phyloP scores from a whole-genome alignment of 345 rosid species.

The Hibiscus mutabilis region DNA sequence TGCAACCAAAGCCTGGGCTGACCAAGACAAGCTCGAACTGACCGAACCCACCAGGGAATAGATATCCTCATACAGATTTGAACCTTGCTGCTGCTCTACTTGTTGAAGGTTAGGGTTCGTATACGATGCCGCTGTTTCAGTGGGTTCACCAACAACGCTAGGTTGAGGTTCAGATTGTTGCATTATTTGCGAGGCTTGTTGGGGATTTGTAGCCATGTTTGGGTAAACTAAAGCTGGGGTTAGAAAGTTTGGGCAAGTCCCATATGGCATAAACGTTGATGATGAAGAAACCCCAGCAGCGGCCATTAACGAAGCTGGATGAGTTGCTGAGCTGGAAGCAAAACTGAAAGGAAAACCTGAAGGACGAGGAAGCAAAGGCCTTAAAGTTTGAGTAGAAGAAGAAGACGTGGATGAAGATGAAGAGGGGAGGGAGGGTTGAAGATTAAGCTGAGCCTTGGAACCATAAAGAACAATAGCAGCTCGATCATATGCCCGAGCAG shows the following conservation, averaged over 20 bases:
- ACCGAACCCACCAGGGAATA: conserved; percentile 39
- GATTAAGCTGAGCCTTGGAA: conserved; percentile 35
- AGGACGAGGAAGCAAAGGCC: conserved; percentile 92
- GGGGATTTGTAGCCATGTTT: conserved; percentile 19
- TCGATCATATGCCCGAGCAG: conserved; percentile 41
- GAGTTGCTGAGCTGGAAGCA: background rate
- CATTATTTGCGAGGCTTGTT: conserved; percentile 18
- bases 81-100: conserved; percentile 16
- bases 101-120: conserved; percentile 16
- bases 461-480: conserved; percentile 37
- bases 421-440: conserved; percentile 11
- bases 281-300: conserved; percentile 2
- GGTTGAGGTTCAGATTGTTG: conserved; percentile 4
- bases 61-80: conserved; percentile 23
- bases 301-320: background rate
- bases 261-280: conserved; percentile 19
- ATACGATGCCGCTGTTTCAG: conserved; percentile 17
- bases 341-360: conserved; percentile 27
- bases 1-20: conserved; percentile 28
- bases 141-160: background rate
- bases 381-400: conserved; percentile 50
- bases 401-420: conserved; percentile 34
- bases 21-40: conserved; percentile 35
- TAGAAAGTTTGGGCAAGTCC: conserved; percentile 16
- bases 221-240: conserved; percentile 22